phyloP scores from a whole-genome alignment of 768 basidiomycete species.

The Termitomyces sp. region DNA sequence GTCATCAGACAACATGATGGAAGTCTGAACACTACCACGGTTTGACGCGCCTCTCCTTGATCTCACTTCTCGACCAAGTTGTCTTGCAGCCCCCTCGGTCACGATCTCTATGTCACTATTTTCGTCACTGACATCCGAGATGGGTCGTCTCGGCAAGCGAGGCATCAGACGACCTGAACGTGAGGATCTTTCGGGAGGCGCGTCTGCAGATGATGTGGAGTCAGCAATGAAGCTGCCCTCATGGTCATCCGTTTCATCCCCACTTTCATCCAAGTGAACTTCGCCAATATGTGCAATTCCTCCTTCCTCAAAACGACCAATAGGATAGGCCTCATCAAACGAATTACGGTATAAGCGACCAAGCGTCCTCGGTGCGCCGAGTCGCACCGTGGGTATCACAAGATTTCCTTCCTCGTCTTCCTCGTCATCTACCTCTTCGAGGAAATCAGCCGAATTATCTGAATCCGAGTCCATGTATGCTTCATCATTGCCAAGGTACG shows the following conservation, averaged over 20 bases:
- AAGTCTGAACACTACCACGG: background rate
- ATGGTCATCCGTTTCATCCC: slow-evolving; percentile 32
- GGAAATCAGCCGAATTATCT: background rate
- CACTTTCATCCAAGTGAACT: slow-evolving; percentile 10
- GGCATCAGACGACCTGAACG: background rate
- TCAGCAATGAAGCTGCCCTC: slow-evolving; percentile 58
- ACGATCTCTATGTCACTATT: slow-evolving; percentile 1
- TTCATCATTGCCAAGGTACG: background rate
- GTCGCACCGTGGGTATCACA: background rate
- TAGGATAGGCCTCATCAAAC: slow-evolving; percentile 1
- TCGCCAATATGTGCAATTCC: slow-evolving; percentile 9
- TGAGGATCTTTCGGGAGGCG: background rate
- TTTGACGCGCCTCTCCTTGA: background rate
- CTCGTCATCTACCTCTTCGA: background rate
- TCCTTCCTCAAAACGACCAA: slow-evolving; percentile 10
- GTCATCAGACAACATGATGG: slow-evolving; percentile 1
- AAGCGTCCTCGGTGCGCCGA: background rate
- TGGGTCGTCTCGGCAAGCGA: background rate
- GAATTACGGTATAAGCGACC: background rate
- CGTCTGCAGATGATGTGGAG: slow-evolving; percentile 11
- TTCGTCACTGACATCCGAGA: background rate
- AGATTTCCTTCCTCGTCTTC: background rate
- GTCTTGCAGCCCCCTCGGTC: slow-evolving; percentile 1
- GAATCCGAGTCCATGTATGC: background rate
- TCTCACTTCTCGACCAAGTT: background rate